Evolutionary conservation across 805 yeast genomes (phyloP), one percentile per base, ranked within the genome.

Genomic region (Kuraishia ogatae): DNA sequence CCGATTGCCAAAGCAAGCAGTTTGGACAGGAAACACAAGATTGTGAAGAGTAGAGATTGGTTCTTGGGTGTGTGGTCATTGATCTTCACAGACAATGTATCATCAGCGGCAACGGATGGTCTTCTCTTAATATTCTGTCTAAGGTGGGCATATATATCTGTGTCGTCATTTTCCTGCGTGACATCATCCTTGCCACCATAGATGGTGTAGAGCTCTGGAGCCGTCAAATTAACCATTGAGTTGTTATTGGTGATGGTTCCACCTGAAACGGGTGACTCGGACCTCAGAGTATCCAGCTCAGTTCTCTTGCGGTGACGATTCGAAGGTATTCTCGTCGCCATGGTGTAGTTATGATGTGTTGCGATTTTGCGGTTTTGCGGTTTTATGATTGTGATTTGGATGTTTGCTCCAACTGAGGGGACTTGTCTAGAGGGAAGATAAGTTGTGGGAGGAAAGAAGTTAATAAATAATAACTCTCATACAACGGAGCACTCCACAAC

Each of bases 1-100:
- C 78, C 72, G 3, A 68, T 55, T 10, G 80, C 73, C 26, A 77
- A 61, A 21, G 59, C 53, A 13, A 58, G 19, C 13, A 55, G 47
- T 48, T 62, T 62, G 23, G 48, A 21, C 6, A 52, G 2, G 13
- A 59, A 52, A n/a, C 17, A 7, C 11, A 8, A 4, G 19, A 23
- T 13, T 10, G 24, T 8, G 24, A 23, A 5, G 21, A 23, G 35
- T 24, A n/a, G 5, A 7, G 51, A 49, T 21, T n/a, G 24, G 28
- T n/a, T 23, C 29, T 49, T 28, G 21, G 28, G 21, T 10, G 28
- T n/a, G 19, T 23, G 35, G 35, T 47, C 13, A 10, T 47, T 22
- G 5, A n/a, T n/a, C 26, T 23, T 17, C 10, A 21, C 3, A 8
- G 35, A 8, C 21, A 10, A 10, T 2, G 51, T 7, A 17, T 20